Conservation (phyloP, 805 yeast genomes). For the Jamesozyma hellenica region DNA sequence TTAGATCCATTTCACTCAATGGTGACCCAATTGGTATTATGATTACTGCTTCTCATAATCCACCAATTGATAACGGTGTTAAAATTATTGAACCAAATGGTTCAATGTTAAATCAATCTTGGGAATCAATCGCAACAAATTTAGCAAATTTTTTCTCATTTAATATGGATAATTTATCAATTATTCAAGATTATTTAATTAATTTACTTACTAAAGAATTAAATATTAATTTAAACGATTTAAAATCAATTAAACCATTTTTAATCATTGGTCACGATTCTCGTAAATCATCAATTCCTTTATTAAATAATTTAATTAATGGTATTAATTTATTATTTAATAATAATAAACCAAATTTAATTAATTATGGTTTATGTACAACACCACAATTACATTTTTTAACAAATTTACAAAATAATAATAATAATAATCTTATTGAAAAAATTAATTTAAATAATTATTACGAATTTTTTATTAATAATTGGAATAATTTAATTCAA, state of each 20-base stretch:
- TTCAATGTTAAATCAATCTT: constrained; percentile 69
- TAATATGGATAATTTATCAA: constrained; percentile 23
- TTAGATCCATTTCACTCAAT: constrained; percentile 62
- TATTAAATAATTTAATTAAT: constrained; percentile 35
- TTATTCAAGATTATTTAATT: not conserved
- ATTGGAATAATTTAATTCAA: constrained; percentile 15
- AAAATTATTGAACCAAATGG: constrained; percentile 92
- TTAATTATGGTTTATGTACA: constrained; percentile 61
- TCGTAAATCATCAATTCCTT: constrained; percentile 63
- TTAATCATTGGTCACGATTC: constrained; percentile 78
- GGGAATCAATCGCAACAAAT: constrained; percentile 77
- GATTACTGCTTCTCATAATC: constrained; percentile 94
- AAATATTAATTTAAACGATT: constrained; percentile 20
- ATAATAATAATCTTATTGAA: not conserved
- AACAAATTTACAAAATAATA: constrained; percentile 53
- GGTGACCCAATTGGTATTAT: constrained; percentile 83
- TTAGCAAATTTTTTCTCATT: constrained; percentile 57
- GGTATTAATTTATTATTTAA: constrained; percentile 55
- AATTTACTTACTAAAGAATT: not conserved
- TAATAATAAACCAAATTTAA: constrained; percentile 31
- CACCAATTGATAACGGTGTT: constrained; percentile 85
- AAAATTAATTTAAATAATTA: constrained; percentile 51
- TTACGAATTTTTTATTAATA: constrained; percentile 46
- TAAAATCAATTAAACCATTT: constrained; percentile 32
- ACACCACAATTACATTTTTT: constrained; percentile 93